phyloP scores from a whole-genome alignment of 1,284 basidiomycete species.

The Peniophora sp. region DNA sequence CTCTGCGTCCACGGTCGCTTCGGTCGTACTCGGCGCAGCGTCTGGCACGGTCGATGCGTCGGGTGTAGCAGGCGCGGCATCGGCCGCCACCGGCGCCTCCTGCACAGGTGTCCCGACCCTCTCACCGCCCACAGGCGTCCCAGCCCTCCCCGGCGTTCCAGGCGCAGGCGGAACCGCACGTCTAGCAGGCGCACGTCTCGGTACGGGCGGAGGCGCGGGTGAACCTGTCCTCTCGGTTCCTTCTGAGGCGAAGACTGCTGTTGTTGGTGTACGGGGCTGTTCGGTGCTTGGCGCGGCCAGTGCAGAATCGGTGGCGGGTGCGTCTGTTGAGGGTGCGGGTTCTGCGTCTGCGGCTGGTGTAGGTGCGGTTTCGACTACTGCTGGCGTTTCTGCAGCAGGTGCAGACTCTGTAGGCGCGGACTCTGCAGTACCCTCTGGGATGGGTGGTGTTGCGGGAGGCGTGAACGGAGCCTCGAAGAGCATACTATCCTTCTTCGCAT shows the following conservation, averaged over 20 bases:
- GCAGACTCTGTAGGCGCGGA: background rate
- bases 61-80: no score
- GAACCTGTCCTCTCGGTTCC: conserved; percentile 1
- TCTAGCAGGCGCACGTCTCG: conserved; percentile 42
- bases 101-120: background rate
- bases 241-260: background rate
- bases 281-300: background rate
- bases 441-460: no score
- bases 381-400: background rate
- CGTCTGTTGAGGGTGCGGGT: background rate
- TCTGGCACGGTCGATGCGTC: no score
- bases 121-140: background rate
- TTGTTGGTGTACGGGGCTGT: background rate
- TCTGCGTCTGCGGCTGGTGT: background rate
- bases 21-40: no score
- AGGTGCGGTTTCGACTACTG: background rate
- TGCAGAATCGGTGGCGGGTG: background rate
- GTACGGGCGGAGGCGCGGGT: conserved; percentile 44
- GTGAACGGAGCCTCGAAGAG: no score
- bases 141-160: background rate
- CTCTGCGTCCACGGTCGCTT: no score
- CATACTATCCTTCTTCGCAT: no score
- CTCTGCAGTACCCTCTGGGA: background rate
- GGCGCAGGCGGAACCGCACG: conserved; percentile 21
- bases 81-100: background rate